Base-by-base conservation (phyloP, 2,329 filamentous ascomycete species). In the Sarocladium brachiariae region DNA sequence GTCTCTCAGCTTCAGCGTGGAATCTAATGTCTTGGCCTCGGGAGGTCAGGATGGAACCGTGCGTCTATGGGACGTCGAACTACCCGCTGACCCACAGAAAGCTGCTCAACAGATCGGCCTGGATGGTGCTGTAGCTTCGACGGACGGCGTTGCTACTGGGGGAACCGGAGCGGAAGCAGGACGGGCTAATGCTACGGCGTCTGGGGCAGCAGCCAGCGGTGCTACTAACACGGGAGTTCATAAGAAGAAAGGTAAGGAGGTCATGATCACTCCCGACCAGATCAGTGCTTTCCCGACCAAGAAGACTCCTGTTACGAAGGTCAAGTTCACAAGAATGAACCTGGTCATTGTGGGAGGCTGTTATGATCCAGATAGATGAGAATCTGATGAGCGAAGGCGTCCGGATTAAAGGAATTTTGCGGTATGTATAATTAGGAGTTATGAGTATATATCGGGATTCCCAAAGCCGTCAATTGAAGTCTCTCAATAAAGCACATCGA, bases 271-370 rank as follows among this genome's bases (percentile, higher is more conserved):
- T 0, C 85, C 90, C 0, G 93, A 99, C 63, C 93, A 97, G 69
- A 95, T 99, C 69, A 89, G 83, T 56, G 91, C 89, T 1, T 97
- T 96, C 64, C 84, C 89, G 1, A 97, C 93, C 3, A 99, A 99
- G 78, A 96, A 95, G 71, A 92, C 87, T 14, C 91, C 92, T 0
- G 88, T 97, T 10, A 88, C 95, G 68, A 93, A 92, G 69, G 91
- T 95, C 50, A 82, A 86, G 61, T 96, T 96, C 61, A 97, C 93
- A 3, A 77, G 89, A 54, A 96, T 96, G 89, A 99, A 99, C 65
- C 69, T 97, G 57, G 86, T 96, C 11, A 75, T 97, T 54, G 90
- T 90, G 19, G 89, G 87, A 43, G 89, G 91, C 21, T 84, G 80
- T 60, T 84, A 81, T 59, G 76, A 81, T 49, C 74, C 78, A 33